Percentiles rank a stretch among this genome's conserved stretches.
Evolutionary conservation across 495 filamentous ascomycete genomes (phyloP).

Genomic region (Alectoria sarmentosa): DNA sequence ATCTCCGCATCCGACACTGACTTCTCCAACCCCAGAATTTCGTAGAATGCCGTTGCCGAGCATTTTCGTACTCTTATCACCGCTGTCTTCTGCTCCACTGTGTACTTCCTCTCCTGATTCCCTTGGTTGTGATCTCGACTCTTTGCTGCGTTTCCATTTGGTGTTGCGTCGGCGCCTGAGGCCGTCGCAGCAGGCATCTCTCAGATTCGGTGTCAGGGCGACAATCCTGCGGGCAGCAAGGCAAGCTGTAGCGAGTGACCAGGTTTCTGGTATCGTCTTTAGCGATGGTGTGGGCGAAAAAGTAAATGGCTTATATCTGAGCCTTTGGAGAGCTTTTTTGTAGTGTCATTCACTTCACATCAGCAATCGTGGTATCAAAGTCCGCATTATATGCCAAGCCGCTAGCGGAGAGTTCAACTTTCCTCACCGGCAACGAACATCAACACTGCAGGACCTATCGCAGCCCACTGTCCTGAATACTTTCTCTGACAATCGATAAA

Average conservation of each 20-base stretch:
- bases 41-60: conserved; percentile 82
- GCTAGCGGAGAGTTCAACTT: conserved; percentile 10
- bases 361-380: conserved; percentile 18
- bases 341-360: background rate
- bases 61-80: conserved; percentile 83
- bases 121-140: conserved; percentile 87
- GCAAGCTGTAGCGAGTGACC: background rate
- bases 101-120: conserved; percentile 84
- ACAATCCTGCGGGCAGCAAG: background rate
- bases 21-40: conserved; percentile 73
- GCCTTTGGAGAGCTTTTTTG: background rate
- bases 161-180: conserved; percentile 58
- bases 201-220: background rate
- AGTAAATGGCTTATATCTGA: background rate
- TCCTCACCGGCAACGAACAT: background rate
- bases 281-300: background rate
- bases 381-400: conserved; percentile 3
- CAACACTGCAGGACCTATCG: background rate
- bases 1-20: conserved; percentile 74
- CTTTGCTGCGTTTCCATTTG: conserved; percentile 54
- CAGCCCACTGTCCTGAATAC: background rate
- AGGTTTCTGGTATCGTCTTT: background rate
- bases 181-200: conserved; percentile 71
- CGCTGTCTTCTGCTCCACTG: conserved; percentile 79
- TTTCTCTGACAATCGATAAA: background rate